A percentile compares a stretch with the other conserved stretches of the same genome.
phyloP scores from a whole-genome alignment of 805 yeast genomes.

The Diddensiella caesifluorescens region DNA sequence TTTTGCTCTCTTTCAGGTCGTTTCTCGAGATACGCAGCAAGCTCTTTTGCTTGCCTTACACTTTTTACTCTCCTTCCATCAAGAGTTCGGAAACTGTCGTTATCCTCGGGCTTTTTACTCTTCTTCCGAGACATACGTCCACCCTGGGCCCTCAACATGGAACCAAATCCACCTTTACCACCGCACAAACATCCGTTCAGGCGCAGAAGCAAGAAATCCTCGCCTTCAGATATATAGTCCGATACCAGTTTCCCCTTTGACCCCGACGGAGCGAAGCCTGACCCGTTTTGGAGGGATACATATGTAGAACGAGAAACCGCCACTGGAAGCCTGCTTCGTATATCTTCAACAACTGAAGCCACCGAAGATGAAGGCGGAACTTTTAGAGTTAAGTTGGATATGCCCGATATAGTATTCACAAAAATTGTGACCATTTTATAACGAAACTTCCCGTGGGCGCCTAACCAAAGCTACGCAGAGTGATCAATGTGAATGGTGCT shows the following conservation, averaged over 20 bases:
- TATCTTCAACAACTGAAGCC: neutral
- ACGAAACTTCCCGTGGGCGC: too few relatives aligned
- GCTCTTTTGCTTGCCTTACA: constrained; percentile 34
- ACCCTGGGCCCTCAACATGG: constrained; percentile 39
- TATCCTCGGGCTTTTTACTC: constrained; percentile 24
- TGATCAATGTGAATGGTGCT: too few relatives aligned
- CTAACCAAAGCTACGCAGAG: too few relatives aligned
- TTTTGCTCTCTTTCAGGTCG: constrained; percentile 18
- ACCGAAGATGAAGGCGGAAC: neutral
- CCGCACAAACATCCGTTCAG: constrained; percentile 37
- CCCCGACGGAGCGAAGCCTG: too few relatives aligned
- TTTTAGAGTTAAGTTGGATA: constrained; percentile 5
- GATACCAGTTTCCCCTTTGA: too few relatives aligned
- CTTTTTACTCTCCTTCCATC: constrained; percentile 39
- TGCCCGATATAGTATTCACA: constrained; percentile 15
- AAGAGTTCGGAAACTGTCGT: constrained; percentile 36
- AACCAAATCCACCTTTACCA: constrained; percentile 52
- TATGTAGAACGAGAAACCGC: constrained; percentile 1
- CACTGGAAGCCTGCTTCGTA: constrained; percentile 5
- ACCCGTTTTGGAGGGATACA: constrained; percentile 1
- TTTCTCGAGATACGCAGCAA: constrained; percentile 29
- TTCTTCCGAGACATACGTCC: constrained; percentile 33
- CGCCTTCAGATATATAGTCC: neutral
- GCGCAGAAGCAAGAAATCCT: constrained; percentile 12
- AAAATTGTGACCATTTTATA: constrained; percentile 13